These are phyloP conservation scores for Cladophialophora exuberans DNA, from an alignment of 2,329 filamentous ascomycete species.

Conservation along the genomic window DNA sequence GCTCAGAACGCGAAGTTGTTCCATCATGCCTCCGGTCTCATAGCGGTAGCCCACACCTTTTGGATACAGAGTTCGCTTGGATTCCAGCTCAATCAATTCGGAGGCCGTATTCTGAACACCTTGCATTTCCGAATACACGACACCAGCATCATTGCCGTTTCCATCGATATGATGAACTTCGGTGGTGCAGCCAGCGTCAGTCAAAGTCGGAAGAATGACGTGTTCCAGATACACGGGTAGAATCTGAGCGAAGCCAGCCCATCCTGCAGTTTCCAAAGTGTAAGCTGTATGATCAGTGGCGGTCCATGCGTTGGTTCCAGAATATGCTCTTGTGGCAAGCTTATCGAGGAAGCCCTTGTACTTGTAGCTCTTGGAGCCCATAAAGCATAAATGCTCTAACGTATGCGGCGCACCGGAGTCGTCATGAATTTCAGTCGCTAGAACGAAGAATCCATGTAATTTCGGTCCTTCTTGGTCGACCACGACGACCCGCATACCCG, in stretches of 20 bases:
- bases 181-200: constrained; percentile 89
- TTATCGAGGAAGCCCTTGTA: constrained; percentile 97
- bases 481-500: constrained; percentile 91
- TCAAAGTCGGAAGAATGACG: constrained; percentile 85
- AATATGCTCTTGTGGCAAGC: constrained; percentile 89
- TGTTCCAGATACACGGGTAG: constrained; percentile 95
- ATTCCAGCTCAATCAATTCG: constrained; percentile 85
- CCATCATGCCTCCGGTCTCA: constrained; percentile 97
- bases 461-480: constrained; percentile 95
- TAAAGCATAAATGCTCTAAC: constrained; percentile 80
- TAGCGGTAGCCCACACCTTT: constrained; percentile 91
- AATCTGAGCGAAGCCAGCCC: constrained; percentile 95
- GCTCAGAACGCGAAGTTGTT: constrained; percentile 81
- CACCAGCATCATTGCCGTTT: constrained; percentile 89
- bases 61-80: constrained; percentile 80
- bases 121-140: constrained; percentile 99
- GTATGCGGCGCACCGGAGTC: constrained; percentile 92
- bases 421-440: constrained; percentile 96
- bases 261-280: constrained; percentile 90
- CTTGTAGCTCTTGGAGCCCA: constrained; percentile 89
- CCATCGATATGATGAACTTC: constrained; percentile 97
- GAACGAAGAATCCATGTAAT: constrained; percentile 88
- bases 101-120: constrained; percentile 81
- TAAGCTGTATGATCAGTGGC: constrained; percentile 96
- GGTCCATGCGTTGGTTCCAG: constrained; percentile 95